These are phyloP conservation scores for Lachnum nothofagi DNA, from an alignment of 2,329 filamentous ascomycete genomes.

Conservation along the genomic window DNA sequence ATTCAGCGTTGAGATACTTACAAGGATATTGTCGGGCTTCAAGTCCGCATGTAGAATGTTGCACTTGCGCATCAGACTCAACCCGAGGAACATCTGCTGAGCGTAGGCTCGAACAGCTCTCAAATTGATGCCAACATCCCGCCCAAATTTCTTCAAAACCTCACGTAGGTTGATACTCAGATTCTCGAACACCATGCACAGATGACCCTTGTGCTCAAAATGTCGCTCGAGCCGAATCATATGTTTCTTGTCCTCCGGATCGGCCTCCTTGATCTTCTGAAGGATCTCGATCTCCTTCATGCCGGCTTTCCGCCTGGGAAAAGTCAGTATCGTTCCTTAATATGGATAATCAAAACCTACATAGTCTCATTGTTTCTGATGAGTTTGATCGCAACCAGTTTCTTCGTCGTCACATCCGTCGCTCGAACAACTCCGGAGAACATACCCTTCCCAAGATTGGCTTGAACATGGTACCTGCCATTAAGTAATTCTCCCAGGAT, in stretches of 20 bases:
- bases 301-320: conserved; percentile 66
- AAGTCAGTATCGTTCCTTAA: conserved; percentile 23
- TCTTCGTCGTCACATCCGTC: conserved; percentile 66
- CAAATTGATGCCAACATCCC: conserved; percentile 87
- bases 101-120: conserved; percentile 83
- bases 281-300: conserved; percentile 93
- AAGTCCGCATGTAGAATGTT: conserved; percentile 93
- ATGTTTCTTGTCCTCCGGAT: conserved; percentile 86
- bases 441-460: conserved; percentile 86
- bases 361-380: conserved; percentile 95
- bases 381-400: conserved; percentile 91
- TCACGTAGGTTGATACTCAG: conserved; percentile 89
- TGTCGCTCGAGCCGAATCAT: conserved; percentile 80
- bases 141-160: conserved; percentile 90
- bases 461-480: conserved; percentile 81
- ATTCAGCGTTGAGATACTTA: conserved; percentile 14
- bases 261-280: conserved; percentile 76
- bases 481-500: conserved; percentile 87
- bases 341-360: conserved; percentile 35
- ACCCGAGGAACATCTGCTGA: conserved; percentile 85
- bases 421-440: conserved; percentile 95
- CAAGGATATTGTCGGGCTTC: conserved; percentile 93
- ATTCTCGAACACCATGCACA: conserved; percentile 97
- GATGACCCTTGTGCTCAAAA: conserved; percentile 90
- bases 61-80: conserved; percentile 83